Evolutionary conservation across 805 yeast genomes (phyloP).

Genomic region (Cyberlindnera lachancei): DNA sequence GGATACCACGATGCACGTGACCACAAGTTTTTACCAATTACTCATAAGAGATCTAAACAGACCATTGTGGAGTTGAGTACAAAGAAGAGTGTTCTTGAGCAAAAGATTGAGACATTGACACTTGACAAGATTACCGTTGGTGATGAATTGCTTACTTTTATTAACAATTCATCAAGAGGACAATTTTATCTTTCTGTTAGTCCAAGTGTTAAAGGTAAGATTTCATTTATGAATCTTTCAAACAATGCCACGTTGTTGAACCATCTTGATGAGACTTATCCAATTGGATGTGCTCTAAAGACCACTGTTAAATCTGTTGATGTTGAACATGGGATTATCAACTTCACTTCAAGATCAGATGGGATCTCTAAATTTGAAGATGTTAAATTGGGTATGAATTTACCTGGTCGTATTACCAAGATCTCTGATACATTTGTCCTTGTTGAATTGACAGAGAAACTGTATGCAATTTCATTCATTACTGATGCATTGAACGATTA

Average conservation of each 20-base stretch:
- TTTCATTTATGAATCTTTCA: slow-evolving; percentile 57
- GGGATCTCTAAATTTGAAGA: slow-evolving; percentile 37
- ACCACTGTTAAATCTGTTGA: slow-evolving; percentile 51
- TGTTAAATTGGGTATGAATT: slow-evolving; percentile 42
- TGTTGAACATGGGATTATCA: slow-evolving; percentile 40
- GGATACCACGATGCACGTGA: slow-evolving; percentile 71
- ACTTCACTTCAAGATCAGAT: slow-evolving; percentile 43
- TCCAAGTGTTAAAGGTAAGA: slow-evolving; percentile 59
- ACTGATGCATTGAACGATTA: slow-evolving; percentile 76
- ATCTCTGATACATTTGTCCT: slow-evolving; percentile 53
- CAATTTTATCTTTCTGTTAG: slow-evolving; percentile 62
- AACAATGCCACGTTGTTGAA: slow-evolving; percentile 41
- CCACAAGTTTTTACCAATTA: slow-evolving; percentile 59
- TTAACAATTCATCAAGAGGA: slow-evolving; percentile 57
- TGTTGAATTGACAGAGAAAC: slow-evolving; percentile 59
- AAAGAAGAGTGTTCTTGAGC: slow-evolving; percentile 34
- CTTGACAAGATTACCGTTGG: slow-evolving; percentile 42
- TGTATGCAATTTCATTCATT: slow-evolving; percentile 58
- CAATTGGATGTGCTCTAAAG: slow-evolving; percentile 64
- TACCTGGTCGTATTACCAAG: slow-evolving; percentile 58
- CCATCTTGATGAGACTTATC: slow-evolving; percentile 49
- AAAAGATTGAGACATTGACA: slow-evolving; percentile 24
- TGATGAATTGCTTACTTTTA: slow-evolving; percentile 46
- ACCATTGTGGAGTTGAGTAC: slow-evolving; percentile 59
- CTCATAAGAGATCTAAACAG: slow-evolving; percentile 49